Evolutionary conservation across 2,329 filamentous ascomycete genomes (phyloP).

Genomic region (Alternaria alternata): DNA sequence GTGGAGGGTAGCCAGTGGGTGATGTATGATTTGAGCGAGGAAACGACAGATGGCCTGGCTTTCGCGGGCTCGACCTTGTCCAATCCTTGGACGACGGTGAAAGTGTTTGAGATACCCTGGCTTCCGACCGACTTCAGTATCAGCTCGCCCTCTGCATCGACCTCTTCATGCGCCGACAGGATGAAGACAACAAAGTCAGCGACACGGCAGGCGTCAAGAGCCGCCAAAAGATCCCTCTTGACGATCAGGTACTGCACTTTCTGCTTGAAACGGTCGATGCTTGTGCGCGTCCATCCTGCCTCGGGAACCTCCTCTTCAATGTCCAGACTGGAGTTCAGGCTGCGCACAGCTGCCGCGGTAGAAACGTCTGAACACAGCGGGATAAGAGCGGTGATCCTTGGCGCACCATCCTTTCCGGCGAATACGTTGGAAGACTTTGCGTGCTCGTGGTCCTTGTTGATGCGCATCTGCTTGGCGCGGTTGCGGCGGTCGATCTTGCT

Average conservation of each 20-base stretch:
- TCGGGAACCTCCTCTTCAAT: slow-evolving; percentile 71
- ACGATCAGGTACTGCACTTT: slow-evolving; percentile 85
- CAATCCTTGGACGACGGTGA: slow-evolving; percentile 82
- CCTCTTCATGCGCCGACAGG: slow-evolving; percentile 81
- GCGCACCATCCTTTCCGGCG: slow-evolving; percentile 83
- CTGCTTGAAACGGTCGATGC: slow-evolving; percentile 92
- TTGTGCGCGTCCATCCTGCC: slow-evolving; percentile 68
- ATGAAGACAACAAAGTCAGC: slow-evolving; percentile 93
- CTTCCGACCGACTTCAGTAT: slow-evolving; percentile 88
- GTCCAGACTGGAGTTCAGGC: slow-evolving; percentile 81
- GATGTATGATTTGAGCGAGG: slow-evolving; percentile 90
- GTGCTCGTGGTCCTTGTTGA: slow-evolving; percentile 84
- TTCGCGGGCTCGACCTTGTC: slow-evolving; percentile 82
- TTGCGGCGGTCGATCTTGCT: slow-evolving; percentile 96
- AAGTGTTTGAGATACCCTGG: slow-evolving; percentile 92
- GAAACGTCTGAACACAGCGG: slow-evolving; percentile 81
- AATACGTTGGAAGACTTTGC: slow-evolving; percentile 83
- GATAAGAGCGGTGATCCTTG: slow-evolving; percentile 86
- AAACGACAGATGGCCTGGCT: slow-evolving; percentile 75
- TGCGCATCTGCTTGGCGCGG: slow-evolving; percentile 88
- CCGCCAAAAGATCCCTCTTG: slow-evolving; percentile 75
- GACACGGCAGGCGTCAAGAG: slow-evolving; percentile 83
- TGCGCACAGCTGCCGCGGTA: slow-evolving; percentile 69
- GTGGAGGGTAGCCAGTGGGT: slow-evolving; percentile 92
- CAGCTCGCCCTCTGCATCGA: slow-evolving; percentile 83